Evolutionary conservation across 73 alveolate species (phyloP), one percentile per base, ranked within the genome.

Genomic region (Stentor roeselii): DNA sequence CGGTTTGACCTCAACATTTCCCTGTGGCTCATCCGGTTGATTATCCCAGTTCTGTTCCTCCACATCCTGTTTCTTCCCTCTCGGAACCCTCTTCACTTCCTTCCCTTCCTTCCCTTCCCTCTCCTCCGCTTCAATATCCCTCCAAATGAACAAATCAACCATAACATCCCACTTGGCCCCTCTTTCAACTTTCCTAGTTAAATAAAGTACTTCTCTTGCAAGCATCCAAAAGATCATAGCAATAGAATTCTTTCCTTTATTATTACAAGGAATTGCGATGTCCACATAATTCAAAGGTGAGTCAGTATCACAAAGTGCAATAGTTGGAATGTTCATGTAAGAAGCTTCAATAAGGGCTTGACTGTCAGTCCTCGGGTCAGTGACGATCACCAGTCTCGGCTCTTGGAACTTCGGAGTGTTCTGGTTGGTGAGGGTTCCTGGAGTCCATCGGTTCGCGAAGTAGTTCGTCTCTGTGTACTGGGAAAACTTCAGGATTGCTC

Each of bases 401-500:
- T 96, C 99, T 61, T 90, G 59, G 94, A 93, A 96, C 85, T 94
- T 95, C 36, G 82, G 82, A 59, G 87, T 59, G 38, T 83, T 41
- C 78, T 93, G 92, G 83, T 93, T 93, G 86, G 98, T 93, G 86
- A 93, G 88, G 35, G 95, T 91, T 78, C 99, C 99, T 61, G 99
- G 98, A 60, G 97, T 89, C 99, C 99, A 97, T 90, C 98, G 93
- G 41, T 96, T 92, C 21, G 99, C 88, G 32, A 87, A 78, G 77
- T 95, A 86, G 86, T 91, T 95, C 84, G 97, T 92, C n/a, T n/a
- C n/a, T 60, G 98, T 91, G 95, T 92, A 94, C 83, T 90, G 92
- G 60, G 98, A 97, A 88, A 93, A 97, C 92, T 97, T 97, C 87
- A 94, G 93, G 88, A 96, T 98, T 30, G 99, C 99, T 97, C 99